These are phyloP conservation scores for Penicillium sp. DNA, from an alignment of 2,329 filamentous ascomycete species.

Conservation along the genomic window DNA sequence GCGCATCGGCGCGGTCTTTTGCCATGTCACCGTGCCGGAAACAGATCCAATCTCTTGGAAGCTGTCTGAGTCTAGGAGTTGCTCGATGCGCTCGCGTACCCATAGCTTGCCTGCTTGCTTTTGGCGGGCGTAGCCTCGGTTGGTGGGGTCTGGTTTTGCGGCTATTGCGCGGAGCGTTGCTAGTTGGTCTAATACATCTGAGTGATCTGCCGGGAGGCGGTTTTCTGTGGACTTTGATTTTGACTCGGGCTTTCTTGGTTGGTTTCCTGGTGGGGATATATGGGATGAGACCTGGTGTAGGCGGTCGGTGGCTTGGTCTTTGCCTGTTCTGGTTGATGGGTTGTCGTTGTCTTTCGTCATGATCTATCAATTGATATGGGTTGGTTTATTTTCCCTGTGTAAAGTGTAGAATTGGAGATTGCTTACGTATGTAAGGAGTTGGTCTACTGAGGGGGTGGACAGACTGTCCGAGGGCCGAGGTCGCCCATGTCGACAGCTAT, in stretches of 20 bases:
- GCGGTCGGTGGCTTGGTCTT: constrained; percentile 41
- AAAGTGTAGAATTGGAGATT: neutral
- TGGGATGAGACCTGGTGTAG: constrained; percentile 52
- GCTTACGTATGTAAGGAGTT: neutral
- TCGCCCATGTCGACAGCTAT: neutral
- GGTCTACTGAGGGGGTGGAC: constrained; percentile 13
- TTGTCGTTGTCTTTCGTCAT: constrained; percentile 18
- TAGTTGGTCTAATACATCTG: constrained; percentile 62
- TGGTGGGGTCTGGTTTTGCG: constrained; percentile 52
- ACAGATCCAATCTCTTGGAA: constrained; percentile 63
- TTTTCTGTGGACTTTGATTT: constrained; percentile 26
- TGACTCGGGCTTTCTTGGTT: constrained; percentile 32
- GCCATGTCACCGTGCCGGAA: constrained; percentile 61
- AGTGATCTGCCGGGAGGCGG: constrained; percentile 60
- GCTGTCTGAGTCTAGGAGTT: constrained; percentile 56
- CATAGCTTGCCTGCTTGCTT: constrained; percentile 65
- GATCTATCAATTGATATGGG: neutral
- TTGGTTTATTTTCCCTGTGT: neutral
- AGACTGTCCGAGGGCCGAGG: constrained; percentile 12
- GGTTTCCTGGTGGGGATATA: constrained; percentile 28
- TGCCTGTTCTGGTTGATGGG: constrained; percentile 2
- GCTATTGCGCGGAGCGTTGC: constrained; percentile 53
- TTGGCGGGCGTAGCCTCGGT: constrained; percentile 61
- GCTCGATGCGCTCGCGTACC: constrained; percentile 61
- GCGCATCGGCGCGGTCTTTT: constrained; percentile 38